phyloP scores from a whole-genome alignment of 1,284 basidiomycete species.

The Polyporus tsugae region DNA sequence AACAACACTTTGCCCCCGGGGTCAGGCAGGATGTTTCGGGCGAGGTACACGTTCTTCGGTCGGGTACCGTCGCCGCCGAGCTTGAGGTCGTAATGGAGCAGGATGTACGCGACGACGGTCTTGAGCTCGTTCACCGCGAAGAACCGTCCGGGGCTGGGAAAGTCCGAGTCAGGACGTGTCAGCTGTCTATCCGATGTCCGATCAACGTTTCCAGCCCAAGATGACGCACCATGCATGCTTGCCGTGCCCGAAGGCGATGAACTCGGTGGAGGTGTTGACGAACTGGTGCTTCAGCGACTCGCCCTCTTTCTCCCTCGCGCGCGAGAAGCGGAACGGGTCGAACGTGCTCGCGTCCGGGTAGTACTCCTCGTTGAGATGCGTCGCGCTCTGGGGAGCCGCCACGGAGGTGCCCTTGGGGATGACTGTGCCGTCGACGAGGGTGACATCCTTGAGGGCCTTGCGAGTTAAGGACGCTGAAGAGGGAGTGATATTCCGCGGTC shows the following conservation, averaged over 20 bases:
- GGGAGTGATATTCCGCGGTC: neutral
- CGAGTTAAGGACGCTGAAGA: conserved; percentile 44
- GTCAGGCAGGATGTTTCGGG: conserved; percentile 21
- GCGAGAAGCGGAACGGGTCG: conserved; percentile 50
- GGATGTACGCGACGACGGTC: conserved; percentile 49
- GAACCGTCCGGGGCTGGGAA: conserved; percentile 47
- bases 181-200: neutral
- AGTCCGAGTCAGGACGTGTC: neutral
- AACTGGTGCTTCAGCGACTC: conserved; percentile 33
- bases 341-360: conserved; percentile 39
- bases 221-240: conserved; percentile 12
- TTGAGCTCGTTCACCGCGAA: conserved; percentile 54
- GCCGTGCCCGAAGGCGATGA: conserved; percentile 38
- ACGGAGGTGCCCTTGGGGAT: conserved; percentile 50
- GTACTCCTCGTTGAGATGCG: conserved; percentile 49
- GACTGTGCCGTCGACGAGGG: conserved; percentile 51
- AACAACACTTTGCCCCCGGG: conserved; percentile 31
- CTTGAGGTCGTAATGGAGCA: conserved; percentile 53
- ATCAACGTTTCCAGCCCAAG: neutral
- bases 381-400: conserved; percentile 45
- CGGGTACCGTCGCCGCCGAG: conserved; percentile 36
- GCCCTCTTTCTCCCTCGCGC: conserved; percentile 39
- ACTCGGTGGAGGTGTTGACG: conserved; percentile 33
- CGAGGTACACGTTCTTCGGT: conserved; percentile 31
- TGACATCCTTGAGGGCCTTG: conserved; percentile 46